Evolutionary conservation across 1,139 yeast species (phyloP).

Genomic region (Hansenula sp.): DNA sequence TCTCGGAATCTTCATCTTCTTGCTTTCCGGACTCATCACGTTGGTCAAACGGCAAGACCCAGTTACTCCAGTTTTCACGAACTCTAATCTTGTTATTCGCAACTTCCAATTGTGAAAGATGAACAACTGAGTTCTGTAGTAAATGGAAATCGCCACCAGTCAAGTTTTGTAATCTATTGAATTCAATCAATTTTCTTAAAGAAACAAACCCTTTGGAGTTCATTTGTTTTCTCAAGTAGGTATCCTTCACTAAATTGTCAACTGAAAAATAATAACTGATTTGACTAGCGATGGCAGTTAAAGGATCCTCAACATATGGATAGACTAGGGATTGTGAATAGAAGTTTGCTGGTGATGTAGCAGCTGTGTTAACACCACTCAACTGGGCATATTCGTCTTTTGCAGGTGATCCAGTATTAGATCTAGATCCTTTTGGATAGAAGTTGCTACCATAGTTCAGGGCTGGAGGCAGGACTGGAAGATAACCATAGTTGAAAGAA

Average conservation of each 20-base stretch:
- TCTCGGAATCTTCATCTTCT: conserved; percentile 20
- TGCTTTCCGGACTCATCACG: conserved; percentile 37
- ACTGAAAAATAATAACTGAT: conserved; percentile 78
- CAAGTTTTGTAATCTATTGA: conserved; percentile 65
- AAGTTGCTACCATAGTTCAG: conserved; percentile 4
- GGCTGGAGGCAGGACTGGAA: conserved; percentile 5
- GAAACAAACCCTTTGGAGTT: conserved; percentile 50
- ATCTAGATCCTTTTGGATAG: conserved; percentile 5
- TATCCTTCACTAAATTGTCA: conserved; percentile 77
- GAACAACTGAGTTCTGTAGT: conserved; percentile 25
- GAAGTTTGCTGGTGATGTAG: conserved; percentile 2
- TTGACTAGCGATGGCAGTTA: conserved; percentile 35
- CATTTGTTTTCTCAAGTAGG: conserved; percentile 76
- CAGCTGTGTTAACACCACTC: conserved; percentile 2
- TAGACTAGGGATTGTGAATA: conserved; percentile 8
- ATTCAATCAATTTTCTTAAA: conserved; percentile 55
- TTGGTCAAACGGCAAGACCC: conserved; percentile 45
- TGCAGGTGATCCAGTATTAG: conserved; percentile 18
- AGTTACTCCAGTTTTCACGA: conserved; percentile 36
- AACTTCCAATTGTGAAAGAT: conserved; percentile 40
- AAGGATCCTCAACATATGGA: conserved; percentile 13
- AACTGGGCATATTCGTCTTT: conserved; percentile 7
- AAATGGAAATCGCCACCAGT: conserved; percentile 50
- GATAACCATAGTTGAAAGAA: conserved; percentile 9
- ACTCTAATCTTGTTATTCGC: conserved; percentile 39